Base-by-base conservation (phyloP, 345 rosid species). In the Dimocarpus longan region DNA sequence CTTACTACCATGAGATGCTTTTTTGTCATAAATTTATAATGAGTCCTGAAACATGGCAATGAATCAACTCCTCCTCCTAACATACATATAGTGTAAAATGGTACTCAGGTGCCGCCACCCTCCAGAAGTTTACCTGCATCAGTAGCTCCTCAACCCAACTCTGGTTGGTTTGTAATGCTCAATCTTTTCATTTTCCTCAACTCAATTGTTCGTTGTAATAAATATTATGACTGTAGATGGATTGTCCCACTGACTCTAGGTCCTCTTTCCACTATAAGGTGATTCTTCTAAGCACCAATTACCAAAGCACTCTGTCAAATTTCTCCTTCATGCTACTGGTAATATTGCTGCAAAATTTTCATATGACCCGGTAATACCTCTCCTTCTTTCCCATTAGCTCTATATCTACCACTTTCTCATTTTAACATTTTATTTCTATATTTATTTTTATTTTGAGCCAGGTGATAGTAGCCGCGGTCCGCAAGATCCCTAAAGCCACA, bases 401-500 rank as follows among this genome's bases (percentile, higher is more conserved):
- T 66, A 26, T 60, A 60, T 37, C 19, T 26, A 44, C 59, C 15
- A 3, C 76, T 71, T 2, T 40, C 54, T 18, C 69, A 64, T 57
- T 76, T 46, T 42, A 15, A 70, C 60, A 70, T 80, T 77, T 68
- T 75, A 4, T 71, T 18, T 43, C 3, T 42, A 3, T 21, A 43
- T 37, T 8, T 10, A 0, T 40, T 68, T 70, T 15, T 13, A 12
- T 70, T 42, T 70, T 71, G 24, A 9, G 8, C 70, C 71, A 93
- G 98, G 91, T 80, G 32, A 77, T 93, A 15, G 88, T 95, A 60
- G 88, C 76, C 78, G 93, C 96, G 80, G 80, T 93, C 68, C 96
- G 86, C 71, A 90, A 88, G 86, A 87, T 93, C 85, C 93, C 99
- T 54, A 90, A 84, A 78, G 97, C 98, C 80, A 76, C 87, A 44